Percentiles rank a stretch among this genome's conserved stretches.
phyloP scores from a whole-genome alignment of 257 asterid genomes.

The Nicotiana undulata region DNA sequence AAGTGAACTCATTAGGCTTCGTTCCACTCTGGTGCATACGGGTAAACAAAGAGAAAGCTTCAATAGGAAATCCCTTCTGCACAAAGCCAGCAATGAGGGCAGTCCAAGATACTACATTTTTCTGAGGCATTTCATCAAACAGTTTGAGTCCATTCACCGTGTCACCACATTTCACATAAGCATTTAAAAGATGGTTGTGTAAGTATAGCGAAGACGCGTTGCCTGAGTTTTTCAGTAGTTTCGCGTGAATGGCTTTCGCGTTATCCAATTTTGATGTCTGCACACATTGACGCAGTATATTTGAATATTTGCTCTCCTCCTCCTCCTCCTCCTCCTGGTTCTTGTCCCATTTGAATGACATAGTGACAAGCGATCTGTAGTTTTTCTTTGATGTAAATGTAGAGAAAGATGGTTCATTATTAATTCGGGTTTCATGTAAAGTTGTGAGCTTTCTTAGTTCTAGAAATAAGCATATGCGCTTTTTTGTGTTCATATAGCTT shows the following conservation, averaged over 20 bases:
- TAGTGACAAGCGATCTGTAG: background rate
- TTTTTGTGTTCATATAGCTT: background rate
- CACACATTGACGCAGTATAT: constrained; percentile 35
- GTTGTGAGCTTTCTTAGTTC: constrained; percentile 12
- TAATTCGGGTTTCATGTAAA: background rate
- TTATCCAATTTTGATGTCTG: constrained; percentile 24
- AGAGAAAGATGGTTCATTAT: background rate
- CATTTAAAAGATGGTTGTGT: constrained; percentile 44
- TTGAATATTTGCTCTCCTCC: constrained; percentile 19
- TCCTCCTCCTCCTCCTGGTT: background rate
- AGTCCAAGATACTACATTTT: constrained; percentile 67
- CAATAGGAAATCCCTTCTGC: constrained; percentile 44
- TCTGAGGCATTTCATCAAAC: constrained; percentile 66
- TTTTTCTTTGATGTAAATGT: background rate
- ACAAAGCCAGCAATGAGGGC: constrained; percentile 60
- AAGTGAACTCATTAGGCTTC: constrained; percentile 54
- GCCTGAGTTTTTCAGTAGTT: constrained; percentile 29
- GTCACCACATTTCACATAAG: constrained; percentile 51
- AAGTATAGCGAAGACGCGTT: constrained; percentile 26
- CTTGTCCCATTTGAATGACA: background rate
- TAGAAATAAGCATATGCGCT: constrained; percentile 23
- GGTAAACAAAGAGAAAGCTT: constrained; percentile 42
- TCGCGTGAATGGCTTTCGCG: constrained; percentile 37
- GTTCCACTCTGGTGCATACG: constrained; percentile 40
- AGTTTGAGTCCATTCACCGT: constrained; percentile 24